These are phyloP conservation scores for Fusarium sp. DNA, from an alignment of 2,329 filamentous ascomycete species.

Conservation along the genomic window DNA sequence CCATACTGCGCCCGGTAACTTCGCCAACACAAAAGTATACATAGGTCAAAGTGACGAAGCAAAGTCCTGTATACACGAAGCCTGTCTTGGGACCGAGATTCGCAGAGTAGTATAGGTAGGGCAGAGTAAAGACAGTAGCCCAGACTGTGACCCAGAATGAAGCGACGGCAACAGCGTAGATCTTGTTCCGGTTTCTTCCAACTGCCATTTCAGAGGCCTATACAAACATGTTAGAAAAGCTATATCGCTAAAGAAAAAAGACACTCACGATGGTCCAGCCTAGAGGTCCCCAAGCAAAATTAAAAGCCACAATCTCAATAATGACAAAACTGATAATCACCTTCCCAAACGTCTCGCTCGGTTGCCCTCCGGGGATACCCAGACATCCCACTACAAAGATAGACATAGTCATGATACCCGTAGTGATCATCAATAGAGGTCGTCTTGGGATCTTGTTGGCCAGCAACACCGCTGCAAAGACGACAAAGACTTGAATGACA, in stretches of 20 bases:
- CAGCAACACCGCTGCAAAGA: constrained; percentile 54
- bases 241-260: accelerated
- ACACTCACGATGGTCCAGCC: constrained; percentile 53
- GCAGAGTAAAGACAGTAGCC: constrained; percentile 55
- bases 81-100: constrained; percentile 55
- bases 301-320: constrained; percentile 59
- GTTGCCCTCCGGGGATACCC: constrained; percentile 51
- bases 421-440: constrained; percentile 55
- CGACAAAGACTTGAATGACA: constrained; percentile 58
- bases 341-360: constrained; percentile 50
- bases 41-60: constrained; percentile 52
- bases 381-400: constrained; percentile 58
- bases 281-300: constrained; percentile 58
- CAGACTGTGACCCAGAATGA: constrained; percentile 59
- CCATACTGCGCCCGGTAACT: constrained; percentile 47
- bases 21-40: constrained; percentile 54
- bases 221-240: neutral
- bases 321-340: constrained; percentile 58
- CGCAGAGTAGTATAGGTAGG: constrained; percentile 57
- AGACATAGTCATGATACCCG: constrained; percentile 54
- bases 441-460: constrained; percentile 57
- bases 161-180: constrained; percentile 53
- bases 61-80: constrained; percentile 53
- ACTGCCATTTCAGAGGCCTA: constrained; percentile 61
- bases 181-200: constrained; percentile 57